Base-by-base conservation (phyloP, 78 protist species). In the Salpingoeca rosetta region DNA sequence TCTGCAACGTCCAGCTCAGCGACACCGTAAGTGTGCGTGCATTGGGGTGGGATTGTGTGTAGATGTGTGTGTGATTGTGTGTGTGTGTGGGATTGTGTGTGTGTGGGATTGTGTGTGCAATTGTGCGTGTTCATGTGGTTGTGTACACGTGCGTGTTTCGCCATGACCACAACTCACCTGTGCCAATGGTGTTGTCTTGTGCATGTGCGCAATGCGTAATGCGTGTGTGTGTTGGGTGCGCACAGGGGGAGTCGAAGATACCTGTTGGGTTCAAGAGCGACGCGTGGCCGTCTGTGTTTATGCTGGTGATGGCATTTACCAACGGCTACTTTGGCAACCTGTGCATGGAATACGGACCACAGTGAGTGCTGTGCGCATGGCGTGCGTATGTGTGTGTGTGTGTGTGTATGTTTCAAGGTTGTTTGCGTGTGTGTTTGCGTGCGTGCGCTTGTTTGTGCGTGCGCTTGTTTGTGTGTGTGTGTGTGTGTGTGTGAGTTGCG, bases 1-100 rank as follows among this genome's bases (percentile, higher is more conserved):
- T 90, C 51, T 90, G 92, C 88, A 76, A 84, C 56, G 76, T 90
- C 36, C 25, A 83, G n/a, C n/a, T n/a, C n/a, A n/a, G 44, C 89
- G 74, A 11, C n/a, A n/a, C n/a, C n/a, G n/a, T n/a, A n/a, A n/a
- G n/a, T n/a, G n/a, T n/a, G n/a, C n/a, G n/a, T n/a, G n/a, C n/a
- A n/a, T n/a, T n/a, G n/a, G n/a, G n/a, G n/a, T n/a, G n/a, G n/a
- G n/a, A n/a, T n/a, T n/a, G n/a, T n/a, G n/a, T n/a, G n/a, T n/a
- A n/a, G n/a, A n/a, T n/a, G n/a, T n/a, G n/a, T n/a, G n/a, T n/a
- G n/a, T n/a, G n/a, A n/a, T n/a, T n/a, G n/a, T n/a, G n/a, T n/a
- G n/a, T n/a, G n/a, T n/a, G n/a, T n/a, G n/a, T n/a, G n/a, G n/a
- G n/a, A n/a, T n/a, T n/a, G n/a, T n/a, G n/a, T n/a, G n/a, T n/a